Base-by-base conservation (phyloP, 192 early-diverging fungal species). In the Coemansia guatemalensis region DNA sequence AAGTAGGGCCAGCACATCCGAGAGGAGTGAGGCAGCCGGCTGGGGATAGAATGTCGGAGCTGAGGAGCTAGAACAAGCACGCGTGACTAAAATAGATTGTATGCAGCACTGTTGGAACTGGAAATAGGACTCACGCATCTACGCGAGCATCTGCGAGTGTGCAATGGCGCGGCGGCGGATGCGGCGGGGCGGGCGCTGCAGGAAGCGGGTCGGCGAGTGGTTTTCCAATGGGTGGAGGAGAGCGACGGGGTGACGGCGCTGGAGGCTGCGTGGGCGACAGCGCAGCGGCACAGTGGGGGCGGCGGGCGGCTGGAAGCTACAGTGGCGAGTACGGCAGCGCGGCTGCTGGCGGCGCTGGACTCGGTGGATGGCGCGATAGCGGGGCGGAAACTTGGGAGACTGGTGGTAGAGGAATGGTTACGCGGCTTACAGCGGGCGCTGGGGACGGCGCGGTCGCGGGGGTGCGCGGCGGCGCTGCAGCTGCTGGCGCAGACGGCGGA, bases 131-230 rank as follows among this genome's bases (percentile, higher is more conserved):
- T 76, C 54, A 76, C 55, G 63, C 73, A 82, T 33, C 51, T 77
- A 8, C 70, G 74, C 27, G 79, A 82, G 64, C 79, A 82, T 27
- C 52, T 82, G 14, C 68, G 60, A 39, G 63, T 76, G n/a, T 82
- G 73, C 57, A 82, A 73, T 30, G 58, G 64, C 11, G 8, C 48
- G 21, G 49, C 22, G 4, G 35, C 32, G 8, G 62, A 50, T 11
- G 25, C 27, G 1, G 47, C 30, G 18, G 67, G 51, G 0, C 66
- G 65, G 17, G 53, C 23, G 55, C 65, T 70, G 12, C 60, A 58
- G 21, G 79, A 77, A 53, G n/a, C 67, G 5, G 53, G 69, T 27
- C 55, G 60, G 21, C 79, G 74, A 5, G 65, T 82, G 0, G 74
- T 82, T 12, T 82, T 73, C 55, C 49, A 67, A 27, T 82, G 79